Evolutionary conservation across 208 protist genomes (phyloP), one percentile per base, ranked within the genome.

Genomic region (Trypanosoma congolense): DNA sequence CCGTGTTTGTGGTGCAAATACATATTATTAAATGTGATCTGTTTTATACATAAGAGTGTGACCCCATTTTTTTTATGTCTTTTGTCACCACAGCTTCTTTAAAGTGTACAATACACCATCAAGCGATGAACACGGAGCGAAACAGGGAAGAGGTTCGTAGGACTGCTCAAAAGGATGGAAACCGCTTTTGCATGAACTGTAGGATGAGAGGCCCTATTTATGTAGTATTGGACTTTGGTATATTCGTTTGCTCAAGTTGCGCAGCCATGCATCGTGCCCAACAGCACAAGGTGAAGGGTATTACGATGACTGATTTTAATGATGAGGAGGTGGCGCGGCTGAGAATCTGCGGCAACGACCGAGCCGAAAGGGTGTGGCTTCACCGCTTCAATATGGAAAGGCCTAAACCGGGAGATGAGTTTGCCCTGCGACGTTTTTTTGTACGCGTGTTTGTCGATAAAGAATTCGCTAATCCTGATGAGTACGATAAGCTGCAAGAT

Each of bases 211-310:
- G 82, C 25, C 86, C 86, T 0, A 57, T 90, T 14, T 93, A 93
- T 50, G 68, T 88, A 4, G 86, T 90, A 14, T 69, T 54, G 0
- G 68, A 87, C 65, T 93, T 80, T 51, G 29, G 76, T 45, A 78
- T 84, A 16, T 75, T 93, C 54, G 86, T 90, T 29, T 93, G 86
- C 76, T 82, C 82, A n/a, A 73, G 66, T 38, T 93, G 86, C 64
- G 78, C 76, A 42, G 79, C 82, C 19, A 48, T 83, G 14, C 86
- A 93, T 48, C 81, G 86, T 59, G 84, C 79, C 31, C 65, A 88
- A 25, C 86, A 93, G 70, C 86, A 93, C 72, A 87, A 84, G 53
- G 82, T 93, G 43, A 93, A 93, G 65, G 86, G 86, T 33, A 88
- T 93, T 51, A 81, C 86, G 8, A 86, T 90, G 74, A 81, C 77